Conservation (phyloP, 2,329 filamentous ascomycete genomes). For the Herpomyces periplanetae region DNA sequence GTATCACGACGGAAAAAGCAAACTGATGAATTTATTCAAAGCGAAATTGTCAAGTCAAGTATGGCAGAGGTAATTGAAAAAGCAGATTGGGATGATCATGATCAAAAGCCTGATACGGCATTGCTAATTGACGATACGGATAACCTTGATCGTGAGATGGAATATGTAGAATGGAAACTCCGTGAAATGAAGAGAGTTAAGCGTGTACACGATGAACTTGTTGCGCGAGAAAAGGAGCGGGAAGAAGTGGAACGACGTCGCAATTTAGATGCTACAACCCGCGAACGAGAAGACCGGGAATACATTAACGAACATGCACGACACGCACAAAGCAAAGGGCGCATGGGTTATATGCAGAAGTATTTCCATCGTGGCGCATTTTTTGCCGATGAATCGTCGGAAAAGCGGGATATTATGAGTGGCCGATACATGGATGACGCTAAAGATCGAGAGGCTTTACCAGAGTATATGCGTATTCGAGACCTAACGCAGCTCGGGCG, state of each 20-base stretch:
- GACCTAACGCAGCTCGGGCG: conserved; percentile 78
- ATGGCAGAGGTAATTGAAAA: conserved; percentile 32
- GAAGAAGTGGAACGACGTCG: conserved; percentile 61
- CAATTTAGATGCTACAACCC: conserved; percentile 51
- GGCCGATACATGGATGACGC: conserved; percentile 45
- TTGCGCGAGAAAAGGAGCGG: conserved; percentile 39
- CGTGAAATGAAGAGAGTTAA: conserved; percentile 63
- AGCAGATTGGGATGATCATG: conserved; percentile 45
- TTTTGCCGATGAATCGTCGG: conserved; percentile 49
- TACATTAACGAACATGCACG: conserved; percentile 37
- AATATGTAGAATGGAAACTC: conserved; percentile 69
- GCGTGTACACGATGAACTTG: conserved; percentile 46
- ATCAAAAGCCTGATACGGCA: conserved; percentile 16
- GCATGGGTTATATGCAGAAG: conserved; percentile 67
- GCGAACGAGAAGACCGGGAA: conserved; percentile 42
- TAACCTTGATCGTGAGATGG: conserved; percentile 44
- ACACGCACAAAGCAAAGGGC: conserved; percentile 33
- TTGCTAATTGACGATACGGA: conserved; percentile 56
- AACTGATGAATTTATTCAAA: conserved; percentile 42
- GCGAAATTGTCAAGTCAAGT: conserved; percentile 46
- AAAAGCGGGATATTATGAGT: conserved; percentile 52
- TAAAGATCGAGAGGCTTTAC: conserved; percentile 37
- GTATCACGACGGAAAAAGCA: conserved; percentile 22
- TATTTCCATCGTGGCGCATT: conserved; percentile 94
- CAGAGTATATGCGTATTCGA: conserved; percentile 60